Evolutionary conservation across 306 rosid genomes (phyloP).

Genomic region (Quercus rubra): DNA sequence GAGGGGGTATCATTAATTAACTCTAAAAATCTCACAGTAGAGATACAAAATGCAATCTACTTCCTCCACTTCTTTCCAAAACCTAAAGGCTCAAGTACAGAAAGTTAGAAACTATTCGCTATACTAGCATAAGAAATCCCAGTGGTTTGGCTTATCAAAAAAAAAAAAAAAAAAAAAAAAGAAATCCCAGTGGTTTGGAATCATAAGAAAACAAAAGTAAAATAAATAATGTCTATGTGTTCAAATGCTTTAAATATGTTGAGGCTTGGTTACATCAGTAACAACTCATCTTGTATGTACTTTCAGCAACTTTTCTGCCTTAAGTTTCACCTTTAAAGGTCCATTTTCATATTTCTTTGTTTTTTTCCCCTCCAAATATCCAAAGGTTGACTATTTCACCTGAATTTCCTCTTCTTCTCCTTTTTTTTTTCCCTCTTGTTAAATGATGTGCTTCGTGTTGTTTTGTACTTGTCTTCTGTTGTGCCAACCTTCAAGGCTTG

Average conservation of each 20-base stretch:
- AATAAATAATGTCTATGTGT: not conserved
- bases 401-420: not conserved
- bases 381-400: not conserved
- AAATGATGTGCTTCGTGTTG: not conserved
- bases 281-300: too few species aligned
- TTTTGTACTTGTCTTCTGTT: not conserved
- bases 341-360: not conserved
- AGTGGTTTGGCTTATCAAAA: not conserved
- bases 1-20: too few species aligned
- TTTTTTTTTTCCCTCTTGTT: not conserved
- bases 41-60: too few species aligned
- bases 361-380: not conserved
- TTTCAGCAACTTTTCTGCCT: too few species aligned
- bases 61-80: too few species aligned
- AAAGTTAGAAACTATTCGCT: too few species aligned
- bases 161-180: not conserved
- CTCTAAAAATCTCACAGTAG: too few species aligned
- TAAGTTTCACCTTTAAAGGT: too few species aligned
- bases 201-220: not conserved
- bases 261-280: not conserved
- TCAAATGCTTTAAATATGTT: not conserved
- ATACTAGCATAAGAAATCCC: too few species aligned
- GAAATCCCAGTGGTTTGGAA: not conserved
- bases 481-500: not conserved
- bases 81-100: too few species aligned